Base-by-base conservation (phyloP, 108 stramenopile genomes). In the Pseudonitzschia pungens region DNA sequence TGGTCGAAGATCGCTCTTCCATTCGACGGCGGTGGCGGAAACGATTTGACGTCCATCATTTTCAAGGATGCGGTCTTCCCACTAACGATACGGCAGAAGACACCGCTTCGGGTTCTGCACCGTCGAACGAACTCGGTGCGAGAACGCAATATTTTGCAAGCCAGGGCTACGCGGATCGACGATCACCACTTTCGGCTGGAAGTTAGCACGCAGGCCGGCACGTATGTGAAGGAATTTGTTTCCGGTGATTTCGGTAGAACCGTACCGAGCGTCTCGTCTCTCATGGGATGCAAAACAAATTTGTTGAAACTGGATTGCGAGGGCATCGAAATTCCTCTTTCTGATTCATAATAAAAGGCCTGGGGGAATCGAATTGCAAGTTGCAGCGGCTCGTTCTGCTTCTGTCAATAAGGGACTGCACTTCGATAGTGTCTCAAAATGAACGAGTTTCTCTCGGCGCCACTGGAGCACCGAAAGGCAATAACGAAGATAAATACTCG, bases 211-310 rank as follows among this genome's bases (percentile, higher is more conserved):
- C 77, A 73, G 40, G 90, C 88, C 12, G 96, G 96, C 26, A 91
- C 96, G 0, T 91, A 94, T 55, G 93, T 96, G 55, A 96, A 96
- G 68, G 96, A 96, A 70, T 94, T 93, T 77, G 87, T 90, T 10
- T 87, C 92, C 71, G 92, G 93, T 11, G 96, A 96, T 83, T 88
- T 90, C 26, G 86, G 89, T 7, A 69, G 96, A 65, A 94, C 92
- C 1, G 18, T 54, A 51, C 96, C 96, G 3, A 89, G 80, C 68
- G 58, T 96, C 43, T 41, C 77, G 10, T 77, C 79, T n/a, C 52
- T 96, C 28, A 48, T 96, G 48, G 91, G 87, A 22, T 81, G 87
- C 28, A 85, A 89, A 24, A 82, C 85, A 20, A 89, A 92, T 78
- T 84, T 96, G 52, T 74, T 90, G 22, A 79, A 88, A 65, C 74